phyloP scores from a whole-genome alignment of 345 rosid genomes.

The Gossypium sturtianum region DNA sequence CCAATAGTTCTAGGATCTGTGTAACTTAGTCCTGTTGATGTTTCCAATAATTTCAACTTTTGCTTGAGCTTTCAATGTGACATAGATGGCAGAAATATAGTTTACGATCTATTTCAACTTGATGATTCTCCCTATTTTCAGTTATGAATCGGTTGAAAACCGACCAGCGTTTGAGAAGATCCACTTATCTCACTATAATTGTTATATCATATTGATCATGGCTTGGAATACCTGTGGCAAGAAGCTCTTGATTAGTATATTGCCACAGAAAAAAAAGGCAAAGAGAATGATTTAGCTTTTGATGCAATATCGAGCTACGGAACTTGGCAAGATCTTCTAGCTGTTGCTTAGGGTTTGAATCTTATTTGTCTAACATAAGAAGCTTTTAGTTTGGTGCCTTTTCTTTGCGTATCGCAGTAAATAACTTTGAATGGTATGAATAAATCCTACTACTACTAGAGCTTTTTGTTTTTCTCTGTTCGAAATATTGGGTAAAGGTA shows the following conservation, averaged over 20 bases:
- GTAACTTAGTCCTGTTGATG: background rate
- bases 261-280: background rate
- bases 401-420: background rate
- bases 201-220: background rate
- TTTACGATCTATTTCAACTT: background rate
- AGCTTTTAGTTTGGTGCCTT: background rate
- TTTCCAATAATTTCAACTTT: background rate
- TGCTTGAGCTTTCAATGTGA: background rate
- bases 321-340: background rate
- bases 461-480: background rate
- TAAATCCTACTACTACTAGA: background rate
- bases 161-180: background rate
- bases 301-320: background rate
- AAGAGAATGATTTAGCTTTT: background rate
- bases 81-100: background rate
- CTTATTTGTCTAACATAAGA: background rate
- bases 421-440: background rate
- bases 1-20: too few relatives aligned
- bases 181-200: background rate
- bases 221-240: background rate
- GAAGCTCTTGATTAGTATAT: background rate
- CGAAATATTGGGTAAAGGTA: background rate
- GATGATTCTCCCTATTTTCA: background rate
- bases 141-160: background rate
- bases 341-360: background rate